Evolutionary conservation across 441 rosid genomes (phyloP).

Genomic region (Macaranga tanarius): DNA sequence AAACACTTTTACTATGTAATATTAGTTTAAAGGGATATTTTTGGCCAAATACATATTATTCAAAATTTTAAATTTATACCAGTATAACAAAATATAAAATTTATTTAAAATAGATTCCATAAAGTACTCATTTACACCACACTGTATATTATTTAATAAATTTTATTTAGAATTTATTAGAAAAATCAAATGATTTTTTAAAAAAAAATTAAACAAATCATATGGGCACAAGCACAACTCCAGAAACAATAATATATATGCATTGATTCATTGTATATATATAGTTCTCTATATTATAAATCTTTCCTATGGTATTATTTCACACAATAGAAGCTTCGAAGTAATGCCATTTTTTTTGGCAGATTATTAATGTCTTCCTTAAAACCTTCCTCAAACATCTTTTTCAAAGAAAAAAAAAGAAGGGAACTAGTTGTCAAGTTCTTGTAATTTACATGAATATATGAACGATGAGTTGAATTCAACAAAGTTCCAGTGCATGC

Average conservation of each 20-base stretch:
- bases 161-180: too few relatives aligned
- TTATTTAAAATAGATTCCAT: too few relatives aligned
- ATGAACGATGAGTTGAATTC: background rate
- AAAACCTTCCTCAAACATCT: background rate
- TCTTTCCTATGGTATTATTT: background rate
- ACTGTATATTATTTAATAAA: too few relatives aligned
- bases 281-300: background rate
- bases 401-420: background rate
- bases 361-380: conserved; percentile 13
- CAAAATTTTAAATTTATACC: too few relatives aligned
- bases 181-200: too few relatives aligned
- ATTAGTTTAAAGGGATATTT: too few relatives aligned
- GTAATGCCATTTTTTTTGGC: conserved; percentile 5
- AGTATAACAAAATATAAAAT: too few relatives aligned
- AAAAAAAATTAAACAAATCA: background rate
- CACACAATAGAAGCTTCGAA: background rate
- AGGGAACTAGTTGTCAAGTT: background rate
- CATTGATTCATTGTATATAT: conserved; percentile 2
- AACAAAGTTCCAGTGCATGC: background rate
- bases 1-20: too few relatives aligned
- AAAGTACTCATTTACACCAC: too few relatives aligned
- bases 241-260: background rate
- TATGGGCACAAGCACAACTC: background rate
- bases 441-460: background rate
- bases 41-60: too few relatives aligned